These are phyloP conservation scores for Paramecium primaurelia DNA, from an alignment of 73 alveolate species.

Conservation along the genomic window DNA sequence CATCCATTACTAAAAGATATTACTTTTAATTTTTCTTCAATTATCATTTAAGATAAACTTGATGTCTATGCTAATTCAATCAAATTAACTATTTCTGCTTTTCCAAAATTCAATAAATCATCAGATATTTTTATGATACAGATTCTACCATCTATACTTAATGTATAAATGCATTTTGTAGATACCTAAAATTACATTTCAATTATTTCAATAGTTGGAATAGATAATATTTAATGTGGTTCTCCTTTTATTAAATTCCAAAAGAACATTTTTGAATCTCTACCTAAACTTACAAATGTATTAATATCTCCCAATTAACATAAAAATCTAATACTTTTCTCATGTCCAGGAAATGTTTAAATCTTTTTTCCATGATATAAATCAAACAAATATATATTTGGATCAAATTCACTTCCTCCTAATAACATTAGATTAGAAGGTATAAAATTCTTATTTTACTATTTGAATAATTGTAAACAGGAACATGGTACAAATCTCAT, in stretches of 20 bases:
- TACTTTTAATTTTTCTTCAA: background rate
- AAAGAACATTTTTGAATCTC: background rate
- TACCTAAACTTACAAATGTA: slow-evolving; percentile 2
- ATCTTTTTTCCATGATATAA: background rate
- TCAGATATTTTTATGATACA: background rate
- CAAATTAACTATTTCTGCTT: background rate
- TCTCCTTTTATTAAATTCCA: background rate
- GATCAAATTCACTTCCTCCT: slow-evolving; percentile 17
- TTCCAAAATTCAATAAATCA: background rate
- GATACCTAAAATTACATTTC: background rate
- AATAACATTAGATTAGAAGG: background rate
- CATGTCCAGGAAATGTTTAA: slow-evolving; percentile 11
- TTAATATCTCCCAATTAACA: background rate
- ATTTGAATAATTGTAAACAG: background rate
- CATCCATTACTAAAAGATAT: background rate
- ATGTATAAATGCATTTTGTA: background rate
- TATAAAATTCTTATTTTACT: background rate
- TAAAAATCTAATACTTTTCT: background rate
- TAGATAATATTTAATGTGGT: background rate
- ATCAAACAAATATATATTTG: background rate
- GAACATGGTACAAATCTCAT: background rate
- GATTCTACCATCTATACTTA: background rate
- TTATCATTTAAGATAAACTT: background rate
- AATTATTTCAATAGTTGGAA: background rate
- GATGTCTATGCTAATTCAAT: background rate